Percentiles rank a stretch among this genome's conserved stretches.
phyloP scores from a whole-genome alignment of 768 basidiomycete species.

The Amanita inopinata region DNA sequence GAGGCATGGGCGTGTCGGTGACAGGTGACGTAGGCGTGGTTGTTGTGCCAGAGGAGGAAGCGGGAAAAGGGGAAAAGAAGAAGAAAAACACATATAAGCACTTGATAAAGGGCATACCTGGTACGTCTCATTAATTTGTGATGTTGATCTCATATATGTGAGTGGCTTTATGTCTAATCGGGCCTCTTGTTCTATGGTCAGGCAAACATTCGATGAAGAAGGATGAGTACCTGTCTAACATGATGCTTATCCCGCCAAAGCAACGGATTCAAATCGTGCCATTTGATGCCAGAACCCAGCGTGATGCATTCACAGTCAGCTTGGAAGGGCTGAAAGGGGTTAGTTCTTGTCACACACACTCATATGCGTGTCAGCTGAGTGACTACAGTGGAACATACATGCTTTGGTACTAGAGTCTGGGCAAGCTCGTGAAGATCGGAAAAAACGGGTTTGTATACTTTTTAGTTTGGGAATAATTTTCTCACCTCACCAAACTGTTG shows the following conservation, averaged over 20 bases:
- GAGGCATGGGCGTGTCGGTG: slow-evolving; percentile 23
- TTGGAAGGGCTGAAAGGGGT: slow-evolving; percentile 68
- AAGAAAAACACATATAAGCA: slow-evolving; percentile 72
- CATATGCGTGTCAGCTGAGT: slow-evolving; percentile 7
- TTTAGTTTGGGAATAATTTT: slow-evolving; percentile 3
- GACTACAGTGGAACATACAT: slow-evolving; percentile 54
- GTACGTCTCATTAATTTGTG: slow-evolving; percentile 28
- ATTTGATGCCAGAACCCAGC: slow-evolving; percentile 59
- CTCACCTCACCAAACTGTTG: slow-evolving; percentile 6
- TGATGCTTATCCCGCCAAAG: slow-evolving; percentile 63
- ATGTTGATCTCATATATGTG: too few species aligned
- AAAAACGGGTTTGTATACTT: slow-evolving; percentile 52
- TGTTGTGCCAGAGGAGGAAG: slow-evolving; percentile 46
- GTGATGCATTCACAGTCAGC: slow-evolving; percentile 65
- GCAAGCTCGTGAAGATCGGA: slow-evolving; percentile 70
- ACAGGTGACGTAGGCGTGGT: slow-evolving; percentile 29
- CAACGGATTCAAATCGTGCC: slow-evolving; percentile 51
- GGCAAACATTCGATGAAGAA: slow-evolving; percentile 79
- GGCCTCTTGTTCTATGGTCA: slow-evolving; percentile 17
- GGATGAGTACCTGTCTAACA: slow-evolving; percentile 58
- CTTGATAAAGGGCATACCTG: slow-evolving; percentile 66
- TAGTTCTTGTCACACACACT: slow-evolving; percentile 21
- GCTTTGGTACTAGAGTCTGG: slow-evolving; percentile 56
- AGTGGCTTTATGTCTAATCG: too few species aligned
- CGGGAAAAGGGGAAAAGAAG: slow-evolving; percentile 55